These are phyloP conservation scores for Brassica cretica DNA, from an alignment of 345 rosid genomes.

Conservation along the genomic window DNA sequence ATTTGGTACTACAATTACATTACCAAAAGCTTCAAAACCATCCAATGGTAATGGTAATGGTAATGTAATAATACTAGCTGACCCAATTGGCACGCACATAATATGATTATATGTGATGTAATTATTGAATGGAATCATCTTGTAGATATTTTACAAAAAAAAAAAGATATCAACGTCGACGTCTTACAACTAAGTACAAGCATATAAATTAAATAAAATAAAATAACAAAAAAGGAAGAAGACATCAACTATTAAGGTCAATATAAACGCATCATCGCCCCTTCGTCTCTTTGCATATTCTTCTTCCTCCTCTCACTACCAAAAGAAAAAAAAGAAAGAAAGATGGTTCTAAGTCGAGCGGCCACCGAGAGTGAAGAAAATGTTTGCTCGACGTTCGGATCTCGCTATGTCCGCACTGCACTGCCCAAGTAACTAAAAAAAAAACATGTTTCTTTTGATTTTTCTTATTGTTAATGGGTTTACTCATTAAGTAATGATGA, in stretches of 20 bases:
- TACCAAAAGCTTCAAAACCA: background rate
- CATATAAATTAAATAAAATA: background rate
- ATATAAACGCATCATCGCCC: constrained; percentile 26
- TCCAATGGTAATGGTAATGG: background rate
- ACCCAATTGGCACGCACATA: background rate
- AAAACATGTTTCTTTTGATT: background rate
- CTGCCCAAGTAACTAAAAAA: constrained; percentile 55
- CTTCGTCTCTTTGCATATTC: constrained; percentile 16
- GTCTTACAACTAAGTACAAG: background rate
- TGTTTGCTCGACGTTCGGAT: constrained; percentile 65
- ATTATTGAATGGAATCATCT: background rate
- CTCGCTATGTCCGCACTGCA: constrained; percentile 66
- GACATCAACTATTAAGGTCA: constrained; percentile 27
- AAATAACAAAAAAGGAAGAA: background rate
- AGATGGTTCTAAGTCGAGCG: constrained; percentile 48
- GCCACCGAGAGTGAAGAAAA: constrained; percentile 34
- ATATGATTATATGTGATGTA: background rate
- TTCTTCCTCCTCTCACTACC: constrained; percentile 7
- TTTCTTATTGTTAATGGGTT: background rate
- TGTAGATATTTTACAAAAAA: background rate
- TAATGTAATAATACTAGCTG: background rate
- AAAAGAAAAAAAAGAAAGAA: background rate
- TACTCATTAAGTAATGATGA: background rate
- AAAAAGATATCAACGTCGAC: background rate
- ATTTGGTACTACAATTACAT: background rate